These are phyloP conservation scores for Xylaria palmicola DNA, from an alignment of 495 filamentous ascomycete genomes.

Conservation along the genomic window DNA sequence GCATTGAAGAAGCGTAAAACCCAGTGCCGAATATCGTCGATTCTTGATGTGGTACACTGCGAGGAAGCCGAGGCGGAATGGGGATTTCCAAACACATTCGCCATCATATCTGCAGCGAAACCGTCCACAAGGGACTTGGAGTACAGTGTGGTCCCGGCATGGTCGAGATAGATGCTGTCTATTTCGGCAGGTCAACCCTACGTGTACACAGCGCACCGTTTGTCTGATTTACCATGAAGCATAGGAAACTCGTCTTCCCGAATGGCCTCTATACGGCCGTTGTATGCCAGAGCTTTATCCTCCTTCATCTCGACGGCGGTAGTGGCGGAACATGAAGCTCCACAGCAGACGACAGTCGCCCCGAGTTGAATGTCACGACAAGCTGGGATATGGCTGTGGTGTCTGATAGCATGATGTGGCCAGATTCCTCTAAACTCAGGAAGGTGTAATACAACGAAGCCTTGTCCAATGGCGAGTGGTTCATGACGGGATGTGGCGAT, in stretches of 20 bases:
- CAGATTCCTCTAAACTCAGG: neutral
- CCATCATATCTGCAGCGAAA: slow-evolving; percentile 72
- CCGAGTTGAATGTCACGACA: neutral
- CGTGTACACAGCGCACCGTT: slow-evolving; percentile 9
- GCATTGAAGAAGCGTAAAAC: slow-evolving; percentile 81
- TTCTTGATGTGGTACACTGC: slow-evolving; percentile 66
- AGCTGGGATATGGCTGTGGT: neutral
- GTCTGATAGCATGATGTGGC: slow-evolving; percentile 8
- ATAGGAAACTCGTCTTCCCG: slow-evolving; percentile 77
- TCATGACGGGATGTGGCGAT: slow-evolving; percentile 19
- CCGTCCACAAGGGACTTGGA: slow-evolving; percentile 76
- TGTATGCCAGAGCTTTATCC: slow-evolving; percentile 51
- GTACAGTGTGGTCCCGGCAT: slow-evolving; percentile 85
- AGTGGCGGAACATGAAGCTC: slow-evolving; percentile 13
- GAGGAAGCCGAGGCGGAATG: slow-evolving; percentile 85
- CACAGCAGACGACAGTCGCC: slow-evolving; percentile 15
- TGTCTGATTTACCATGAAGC: slow-evolving; percentile 61
- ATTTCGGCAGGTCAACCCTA: slow-evolving; percentile 5
- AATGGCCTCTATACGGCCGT: slow-evolving; percentile 63
- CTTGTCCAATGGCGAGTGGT: neutral
- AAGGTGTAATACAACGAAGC: neutral
- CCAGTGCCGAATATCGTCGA: slow-evolving; percentile 73
- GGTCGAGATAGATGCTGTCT: slow-evolving; percentile 85
- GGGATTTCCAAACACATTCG: slow-evolving; percentile 84
- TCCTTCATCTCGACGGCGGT: slow-evolving; percentile 27